Evolutionary conservation across 345 rosid species (phyloP).

Genomic region (Melaleuca quinquenervia): DNA sequence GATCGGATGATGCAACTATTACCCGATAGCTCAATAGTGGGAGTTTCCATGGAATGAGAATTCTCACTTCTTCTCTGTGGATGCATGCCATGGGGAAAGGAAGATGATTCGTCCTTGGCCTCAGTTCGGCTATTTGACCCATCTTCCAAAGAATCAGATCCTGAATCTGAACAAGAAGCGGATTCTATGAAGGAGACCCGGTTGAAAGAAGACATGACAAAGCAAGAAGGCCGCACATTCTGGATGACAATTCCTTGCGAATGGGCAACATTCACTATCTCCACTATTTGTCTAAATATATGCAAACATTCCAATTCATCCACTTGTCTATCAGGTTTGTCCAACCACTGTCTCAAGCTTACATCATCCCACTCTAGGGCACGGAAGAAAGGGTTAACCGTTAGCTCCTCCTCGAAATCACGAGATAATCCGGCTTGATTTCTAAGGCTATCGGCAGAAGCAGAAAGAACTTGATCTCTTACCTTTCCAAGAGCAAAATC

Average conservation of each 20-base stretch:
- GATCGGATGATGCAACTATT: slow-evolving; percentile 53
- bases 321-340: slow-evolving; percentile 58
- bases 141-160: slow-evolving; percentile 84
- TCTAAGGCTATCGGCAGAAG: slow-evolving; percentile 34
- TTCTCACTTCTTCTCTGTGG: slow-evolving; percentile 30
- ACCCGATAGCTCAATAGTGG: slow-evolving; percentile 39
- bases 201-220: slow-evolving; percentile 83
- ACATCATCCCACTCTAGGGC: slow-evolving; percentile 74
- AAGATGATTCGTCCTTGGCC: slow-evolving; percentile 18
- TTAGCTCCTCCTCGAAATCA: slow-evolving; percentile 36
- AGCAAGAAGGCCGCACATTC: slow-evolving; percentile 93
- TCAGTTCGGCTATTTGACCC: slow-evolving; percentile 40
- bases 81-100: slow-evolving; percentile 30
- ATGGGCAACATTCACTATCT: slow-evolving; percentile 75
- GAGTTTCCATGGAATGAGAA: slow-evolving; percentile 11
- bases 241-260: slow-evolving; percentile 88
- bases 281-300: slow-evolving; percentile 86
- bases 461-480: slow-evolving; percentile 25
- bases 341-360: slow-evolving; percentile 96
- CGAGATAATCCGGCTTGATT: slow-evolving; percentile 42
- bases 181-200: slow-evolving; percentile 92
- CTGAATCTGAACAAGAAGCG: slow-evolving; percentile 91
- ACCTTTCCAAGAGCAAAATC: slow-evolving; percentile 34
- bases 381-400: slow-evolving; percentile 32
- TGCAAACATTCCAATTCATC: slow-evolving; percentile 84